Evolutionary conservation across 2,329 filamentous ascomycete species (phyloP).

Genomic region (Colletotrichum lindemuthianum): DNA sequence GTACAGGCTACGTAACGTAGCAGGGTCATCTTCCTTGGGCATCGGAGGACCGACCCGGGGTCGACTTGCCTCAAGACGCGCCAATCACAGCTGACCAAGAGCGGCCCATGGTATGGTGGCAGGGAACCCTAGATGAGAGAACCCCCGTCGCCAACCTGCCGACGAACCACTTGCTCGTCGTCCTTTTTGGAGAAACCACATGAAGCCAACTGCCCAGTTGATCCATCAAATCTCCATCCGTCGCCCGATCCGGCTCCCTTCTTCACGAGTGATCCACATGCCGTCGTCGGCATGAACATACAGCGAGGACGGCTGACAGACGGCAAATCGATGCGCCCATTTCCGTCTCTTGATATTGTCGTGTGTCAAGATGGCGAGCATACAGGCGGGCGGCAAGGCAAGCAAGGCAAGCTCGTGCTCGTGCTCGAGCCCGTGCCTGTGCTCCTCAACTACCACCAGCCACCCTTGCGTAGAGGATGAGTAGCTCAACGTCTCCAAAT

Average conservation of each 20-base stretch:
- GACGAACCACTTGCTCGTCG: conserved; percentile 24
- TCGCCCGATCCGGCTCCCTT: not conserved
- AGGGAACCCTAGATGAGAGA: conserved; percentile 23
- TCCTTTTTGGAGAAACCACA: conserved; percentile 29
- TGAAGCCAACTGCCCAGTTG: not conserved
- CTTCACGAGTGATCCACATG: not conserved
- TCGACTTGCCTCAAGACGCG: conserved; percentile 16
- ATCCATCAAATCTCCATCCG: conserved; percentile 3
- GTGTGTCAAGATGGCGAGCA: conserved; percentile 5
- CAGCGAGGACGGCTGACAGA: conserved; percentile 5
- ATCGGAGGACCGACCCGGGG: conserved; percentile 13
- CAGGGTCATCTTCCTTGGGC: conserved; percentile 16
- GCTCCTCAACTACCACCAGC: not conserved
- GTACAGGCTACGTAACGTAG: too few relatives aligned
- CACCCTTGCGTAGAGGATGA: conserved; percentile 13
- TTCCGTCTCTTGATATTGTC: not conserved
- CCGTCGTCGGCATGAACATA: conserved; percentile 3
- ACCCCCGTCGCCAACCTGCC: not conserved
- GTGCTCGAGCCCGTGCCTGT: not conserved
- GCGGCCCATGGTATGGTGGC: conserved; percentile 8
- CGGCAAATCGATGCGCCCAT: conserved; percentile 1
- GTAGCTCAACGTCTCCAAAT: conserved; percentile 30
- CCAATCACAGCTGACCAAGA: conserved; percentile 28
- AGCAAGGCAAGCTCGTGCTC: conserved; percentile 10
- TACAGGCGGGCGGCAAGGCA: not conserved